Percentiles rank a stretch among this genome's conserved stretches.
phyloP scores from a whole-genome alignment of 1,139 yeast genomes.

The Citeromyces siamensis region DNA sequence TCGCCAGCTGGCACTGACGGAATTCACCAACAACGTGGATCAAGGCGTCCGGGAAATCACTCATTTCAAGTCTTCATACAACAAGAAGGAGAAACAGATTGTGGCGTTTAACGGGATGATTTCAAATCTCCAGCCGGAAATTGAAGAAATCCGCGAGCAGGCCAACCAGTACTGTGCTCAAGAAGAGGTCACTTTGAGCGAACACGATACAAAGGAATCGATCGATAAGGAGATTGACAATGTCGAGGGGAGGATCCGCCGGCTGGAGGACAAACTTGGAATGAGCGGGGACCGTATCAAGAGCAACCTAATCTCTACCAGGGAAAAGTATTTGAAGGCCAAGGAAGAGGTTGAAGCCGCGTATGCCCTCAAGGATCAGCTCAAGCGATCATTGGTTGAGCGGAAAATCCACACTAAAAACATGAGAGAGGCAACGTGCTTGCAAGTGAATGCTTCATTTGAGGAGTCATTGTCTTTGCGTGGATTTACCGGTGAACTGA shows the following conservation, averaged over 20 bases:
- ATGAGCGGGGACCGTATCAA: conserved; percentile 28
- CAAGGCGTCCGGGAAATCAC: not conserved
- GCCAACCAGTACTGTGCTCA: conserved; percentile 24
- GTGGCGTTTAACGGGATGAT: conserved; percentile 18
- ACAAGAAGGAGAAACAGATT: conserved; percentile 11
- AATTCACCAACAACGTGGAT: not conserved
- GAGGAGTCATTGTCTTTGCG: conserved; percentile 50
- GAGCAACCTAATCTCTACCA: conserved; percentile 21
- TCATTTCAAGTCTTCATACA: conserved; percentile 7
- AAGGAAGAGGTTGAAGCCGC: conserved; percentile 21
- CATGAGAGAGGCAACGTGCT: conserved; percentile 28
- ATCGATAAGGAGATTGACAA: conserved; percentile 22
- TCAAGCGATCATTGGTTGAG: conserved; percentile 26
- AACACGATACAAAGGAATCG: conserved; percentile 19
- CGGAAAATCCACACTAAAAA: conserved; percentile 38
- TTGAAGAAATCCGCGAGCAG: conserved; percentile 16
- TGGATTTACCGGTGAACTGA: conserved; percentile 64
- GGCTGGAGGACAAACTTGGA: conserved; percentile 27
- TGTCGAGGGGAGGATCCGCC: conserved; percentile 20
- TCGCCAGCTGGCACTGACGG: not conserved
- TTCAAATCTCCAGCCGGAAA: conserved; percentile 16
- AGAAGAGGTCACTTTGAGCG: conserved; percentile 17
- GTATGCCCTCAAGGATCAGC: conserved; percentile 16
- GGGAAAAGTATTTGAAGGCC: conserved; percentile 22
- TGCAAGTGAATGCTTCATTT: conserved; percentile 38